Evolutionary conservation across 2,329 filamentous ascomycete species (phyloP).

Genomic region (Pseudomassariella vexata): DNA sequence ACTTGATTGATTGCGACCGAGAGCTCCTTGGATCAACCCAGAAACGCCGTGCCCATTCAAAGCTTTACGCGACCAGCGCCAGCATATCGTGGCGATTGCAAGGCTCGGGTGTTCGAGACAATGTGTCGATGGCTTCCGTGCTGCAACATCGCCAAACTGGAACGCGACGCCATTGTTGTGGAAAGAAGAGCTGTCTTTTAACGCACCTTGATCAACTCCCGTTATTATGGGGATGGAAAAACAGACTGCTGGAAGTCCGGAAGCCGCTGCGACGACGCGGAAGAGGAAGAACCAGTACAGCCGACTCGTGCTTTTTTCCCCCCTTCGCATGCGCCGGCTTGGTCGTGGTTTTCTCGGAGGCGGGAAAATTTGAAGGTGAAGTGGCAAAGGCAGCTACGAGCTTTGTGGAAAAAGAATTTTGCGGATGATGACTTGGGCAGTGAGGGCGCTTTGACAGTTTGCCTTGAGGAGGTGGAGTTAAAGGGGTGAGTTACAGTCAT

Average conservation of each 20-base stretch:
- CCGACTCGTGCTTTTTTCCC: constrained; percentile 12
- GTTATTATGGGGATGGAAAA: constrained; percentile 22
- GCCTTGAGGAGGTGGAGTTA: too few relatives aligned
- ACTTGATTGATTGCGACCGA: not conserved
- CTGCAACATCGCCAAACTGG: not conserved
- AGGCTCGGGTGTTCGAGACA: too few relatives aligned
- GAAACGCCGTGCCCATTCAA: too few relatives aligned
- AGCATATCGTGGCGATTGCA: not conserved
- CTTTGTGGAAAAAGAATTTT: not conserved
- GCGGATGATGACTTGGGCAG: too few relatives aligned
- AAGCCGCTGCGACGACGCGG: constrained; percentile 15
- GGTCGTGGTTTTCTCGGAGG: constrained; percentile 1
- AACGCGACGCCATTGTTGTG: not conserved
- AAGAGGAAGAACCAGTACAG: constrained; percentile 22
- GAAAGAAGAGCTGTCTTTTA: not conserved
- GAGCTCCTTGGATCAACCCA: not conserved
- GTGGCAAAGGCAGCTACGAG: not conserved
- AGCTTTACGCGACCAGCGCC: not conserved
- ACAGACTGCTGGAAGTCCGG: constrained; percentile 15
- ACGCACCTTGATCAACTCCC: constrained; percentile 11
- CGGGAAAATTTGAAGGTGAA: not conserved
- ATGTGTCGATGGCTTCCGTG: not conserved
- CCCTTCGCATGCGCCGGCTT: not conserved
- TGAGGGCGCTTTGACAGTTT: too few relatives aligned
- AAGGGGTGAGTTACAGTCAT: too few relatives aligned